A percentile compares a stretch with the other conserved stretches of the same genome.
Conservation (phyloP, 345 rosid genomes). For the Linum tenue region DNA sequence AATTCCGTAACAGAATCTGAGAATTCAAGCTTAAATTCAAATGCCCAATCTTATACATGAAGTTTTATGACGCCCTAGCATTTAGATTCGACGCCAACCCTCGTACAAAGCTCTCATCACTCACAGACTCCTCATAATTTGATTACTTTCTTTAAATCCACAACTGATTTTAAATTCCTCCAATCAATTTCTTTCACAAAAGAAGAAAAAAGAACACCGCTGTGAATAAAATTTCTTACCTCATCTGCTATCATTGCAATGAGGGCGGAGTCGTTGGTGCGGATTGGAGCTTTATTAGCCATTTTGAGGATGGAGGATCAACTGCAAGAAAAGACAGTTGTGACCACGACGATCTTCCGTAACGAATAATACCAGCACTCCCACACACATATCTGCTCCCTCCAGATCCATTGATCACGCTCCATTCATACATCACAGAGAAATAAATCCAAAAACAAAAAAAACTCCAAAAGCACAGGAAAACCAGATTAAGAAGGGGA, state of each 20-base stretch:
- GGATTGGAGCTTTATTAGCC: neutral
- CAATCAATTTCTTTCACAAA: neutral
- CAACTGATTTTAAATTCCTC: neutral
- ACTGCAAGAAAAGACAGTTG: neutral
- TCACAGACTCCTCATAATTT: neutral
- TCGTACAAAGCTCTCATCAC: neutral
- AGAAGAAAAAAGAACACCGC: neutral
- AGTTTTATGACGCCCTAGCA: too few species aligned
- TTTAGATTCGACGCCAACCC: too few species aligned
- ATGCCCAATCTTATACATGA: too few species aligned
- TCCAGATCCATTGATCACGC: neutral
- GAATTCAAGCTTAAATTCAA: too few species aligned
- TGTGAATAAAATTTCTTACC: neutral
- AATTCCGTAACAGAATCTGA: neutral
- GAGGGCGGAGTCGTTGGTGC: neutral
- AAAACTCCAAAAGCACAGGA: neutral
- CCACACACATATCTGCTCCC: neutral
- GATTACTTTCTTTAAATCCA: neutral
- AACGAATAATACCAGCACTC: too few species aligned
- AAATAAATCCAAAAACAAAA: neutral
- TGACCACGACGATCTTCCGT: neutral
- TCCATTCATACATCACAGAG: neutral
- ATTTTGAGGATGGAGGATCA: neutral
- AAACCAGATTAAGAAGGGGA: neutral
- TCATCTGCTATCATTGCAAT: conserved; percentile 6